Base-by-base conservation (phyloP, 371 early-diverging fungal species). In the Mucor mucedo region DNA sequence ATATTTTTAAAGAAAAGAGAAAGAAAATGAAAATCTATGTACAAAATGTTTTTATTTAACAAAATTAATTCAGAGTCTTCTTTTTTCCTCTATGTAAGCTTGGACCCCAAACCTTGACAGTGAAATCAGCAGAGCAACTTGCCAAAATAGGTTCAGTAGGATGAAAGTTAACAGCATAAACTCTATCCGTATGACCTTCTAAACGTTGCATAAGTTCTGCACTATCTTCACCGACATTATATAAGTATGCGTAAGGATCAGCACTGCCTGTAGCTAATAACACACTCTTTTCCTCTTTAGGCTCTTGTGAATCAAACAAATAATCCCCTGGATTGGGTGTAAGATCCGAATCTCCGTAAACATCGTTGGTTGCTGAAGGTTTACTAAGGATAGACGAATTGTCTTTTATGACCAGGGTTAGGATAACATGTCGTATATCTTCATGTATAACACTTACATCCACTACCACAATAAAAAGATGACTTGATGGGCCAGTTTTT, bases 401-500 rank as follows among this genome's bases (percentile, higher is more conserved):
- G 47, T 82, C 81, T 80, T 59, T 40, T 1, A 27, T 21, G 21
- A 30, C 30, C 5, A 44, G 11, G 10, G 41, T 35, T 14, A 52
- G 21, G 7, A 52, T 41, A 50, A 48, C 45, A 5, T 27, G 21
- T 28, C 9, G 28, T 33, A 47, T 14, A 49, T 38, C 14, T 30
- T 13, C 21, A n/a, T 13, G 16, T 47, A 28, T 29, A 10, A 35
- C 5, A 61, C 80, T 60, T 82, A 90, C 91, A 88, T 50, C 91
- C 91, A 70, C 80, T 85, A 38, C 89, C 87, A 32, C 86, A 82
- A 62, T 87, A 90, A 56, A 93, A 93, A 0, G 92, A 88, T 39
- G 89, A 88, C 68, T 89, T 91, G 68, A 95, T 93, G 0, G 95
- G 93, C 93, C 93, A 95, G 69, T 94, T 93, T 54, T 89, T 91